Conservation (phyloP, 192 early-diverging fungal genomes). For the Haplosporangium gracile region DNA sequence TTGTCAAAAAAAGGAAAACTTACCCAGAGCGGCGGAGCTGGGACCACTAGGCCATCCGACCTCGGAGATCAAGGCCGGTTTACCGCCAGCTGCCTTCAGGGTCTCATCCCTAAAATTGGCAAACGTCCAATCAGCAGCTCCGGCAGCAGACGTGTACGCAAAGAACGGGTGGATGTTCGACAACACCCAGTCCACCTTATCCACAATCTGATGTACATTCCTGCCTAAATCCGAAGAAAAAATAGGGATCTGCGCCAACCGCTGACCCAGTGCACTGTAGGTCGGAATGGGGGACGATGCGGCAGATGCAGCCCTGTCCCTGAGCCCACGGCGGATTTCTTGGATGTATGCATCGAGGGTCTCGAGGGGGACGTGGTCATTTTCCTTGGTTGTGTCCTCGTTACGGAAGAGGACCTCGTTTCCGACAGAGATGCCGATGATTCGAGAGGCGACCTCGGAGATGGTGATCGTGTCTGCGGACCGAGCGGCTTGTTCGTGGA, state of each 20-base stretch:
- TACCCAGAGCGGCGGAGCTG: slow-evolving; percentile 28
- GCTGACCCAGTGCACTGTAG: slow-evolving; percentile 58
- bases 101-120: slow-evolving; percentile 64
- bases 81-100: slow-evolving; percentile 56
- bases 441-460: slow-evolving; percentile 59
- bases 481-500: slow-evolving; percentile 48
- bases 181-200: slow-evolving; percentile 69
- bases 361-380: slow-evolving; percentile 22
- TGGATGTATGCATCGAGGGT: slow-evolving; percentile 62
- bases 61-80: slow-evolving; percentile 73
- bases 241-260: slow-evolving; percentile 36
- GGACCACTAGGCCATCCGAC: slow-evolving; percentile 75
- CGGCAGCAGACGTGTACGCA: slow-evolving; percentile 62
- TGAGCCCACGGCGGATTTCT: slow-evolving; percentile 59
- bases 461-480: slow-evolving; percentile 43
- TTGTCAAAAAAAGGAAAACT: neutral
- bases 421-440: slow-evolving; percentile 70
- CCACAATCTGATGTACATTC: slow-evolving; percentile 59
- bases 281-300: slow-evolving; percentile 22
- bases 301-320: slow-evolving; percentile 57
- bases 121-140: slow-evolving; percentile 67
- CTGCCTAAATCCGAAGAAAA: slow-evolving; percentile 58
- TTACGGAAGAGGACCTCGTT: slow-evolving; percentile 75
- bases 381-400: slow-evolving; percentile 43
- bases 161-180: slow-evolving; percentile 81